Percentiles rank a stretch among this genome's conserved stretches.
Conservation (phyloP, 495 filamentous ascomycete species). For the Immersiella caudata region DNA sequence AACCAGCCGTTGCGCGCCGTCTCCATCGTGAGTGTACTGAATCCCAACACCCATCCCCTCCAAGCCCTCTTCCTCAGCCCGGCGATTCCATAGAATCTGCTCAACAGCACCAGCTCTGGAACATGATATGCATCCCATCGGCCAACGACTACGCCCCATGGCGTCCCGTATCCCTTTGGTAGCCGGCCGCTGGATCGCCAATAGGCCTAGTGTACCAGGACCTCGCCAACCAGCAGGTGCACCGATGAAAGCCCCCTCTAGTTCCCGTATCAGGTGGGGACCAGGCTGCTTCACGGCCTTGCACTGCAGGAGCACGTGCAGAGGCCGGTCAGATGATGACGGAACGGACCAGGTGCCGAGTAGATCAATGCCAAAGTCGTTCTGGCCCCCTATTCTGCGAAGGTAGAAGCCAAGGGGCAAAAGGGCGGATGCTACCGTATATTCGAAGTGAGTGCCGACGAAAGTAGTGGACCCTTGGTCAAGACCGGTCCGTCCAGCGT, state of each 20-base stretch:
- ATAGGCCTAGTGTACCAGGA: constrained; percentile 60
- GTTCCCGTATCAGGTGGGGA: constrained; percentile 75
- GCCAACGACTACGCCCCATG: constrained; percentile 64
- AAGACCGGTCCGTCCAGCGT: constrained; percentile 63
- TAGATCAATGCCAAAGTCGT: constrained; percentile 83
- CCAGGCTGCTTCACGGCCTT: constrained; percentile 65
- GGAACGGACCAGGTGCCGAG: constrained; percentile 77
- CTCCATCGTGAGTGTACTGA: constrained; percentile 44
- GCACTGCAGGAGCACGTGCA: constrained; percentile 79
- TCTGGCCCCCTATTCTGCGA: constrained; percentile 69
- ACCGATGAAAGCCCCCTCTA: constrained; percentile 77
- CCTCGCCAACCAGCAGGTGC: constrained; percentile 71
- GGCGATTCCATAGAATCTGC: constrained; percentile 72
- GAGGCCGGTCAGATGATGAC: constrained; percentile 40
- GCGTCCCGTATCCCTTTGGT: constrained; percentile 65
- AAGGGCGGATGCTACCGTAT: constrained; percentile 69
- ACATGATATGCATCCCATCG: constrained; percentile 63
- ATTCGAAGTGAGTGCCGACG: constrained; percentile 70
- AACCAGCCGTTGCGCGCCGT: constrained; percentile 37
- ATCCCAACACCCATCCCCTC: constrained; percentile 64
- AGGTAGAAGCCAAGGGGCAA: constrained; percentile 65
- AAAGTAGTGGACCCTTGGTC: constrained; percentile 56
- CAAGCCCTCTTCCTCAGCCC: constrained; percentile 64
- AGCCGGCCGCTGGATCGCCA: constrained; percentile 55
- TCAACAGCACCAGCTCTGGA: constrained; percentile 52